Conservation (phyloP, 2,329 filamentous ascomycete genomes). For the Paracamarosporium sp. region DNA sequence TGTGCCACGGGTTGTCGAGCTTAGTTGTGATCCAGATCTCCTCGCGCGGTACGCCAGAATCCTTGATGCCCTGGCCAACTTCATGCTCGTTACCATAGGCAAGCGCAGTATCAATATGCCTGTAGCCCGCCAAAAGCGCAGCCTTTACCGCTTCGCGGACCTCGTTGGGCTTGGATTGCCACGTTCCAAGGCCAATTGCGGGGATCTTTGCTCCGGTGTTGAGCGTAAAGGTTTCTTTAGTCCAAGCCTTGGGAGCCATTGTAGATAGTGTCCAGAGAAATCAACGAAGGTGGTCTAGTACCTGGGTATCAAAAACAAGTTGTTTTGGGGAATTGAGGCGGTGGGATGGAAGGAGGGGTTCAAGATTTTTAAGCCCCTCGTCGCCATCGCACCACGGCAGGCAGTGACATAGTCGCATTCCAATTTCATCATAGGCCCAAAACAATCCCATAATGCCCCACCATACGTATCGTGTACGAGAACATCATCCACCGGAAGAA, state of each 20-base stretch:
- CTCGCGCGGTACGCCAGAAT: slow-evolving; percentile 68
- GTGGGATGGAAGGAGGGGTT: neutral
- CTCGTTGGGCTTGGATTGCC: slow-evolving; percentile 75
- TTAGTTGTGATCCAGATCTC: slow-evolving; percentile 82
- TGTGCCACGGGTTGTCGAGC: slow-evolving; percentile 80
- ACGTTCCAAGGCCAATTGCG: slow-evolving; percentile 77
- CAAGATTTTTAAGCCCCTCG: slow-evolving; percentile 1
- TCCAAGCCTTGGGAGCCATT: slow-evolving; percentile 43
- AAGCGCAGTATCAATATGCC: slow-evolving; percentile 78
- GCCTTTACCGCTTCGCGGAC: slow-evolving; percentile 74
- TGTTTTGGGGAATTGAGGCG: neutral
- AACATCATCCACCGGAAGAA: slow-evolving; percentile 5
- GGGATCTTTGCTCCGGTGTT: slow-evolving; percentile 74
- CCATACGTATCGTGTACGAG: neutral
- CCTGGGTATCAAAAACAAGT: neutral
- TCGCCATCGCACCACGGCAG: neutral
- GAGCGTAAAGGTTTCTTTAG: slow-evolving; percentile 44
- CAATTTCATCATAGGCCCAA: slow-evolving; percentile 10
- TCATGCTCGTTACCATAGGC: slow-evolving; percentile 82
- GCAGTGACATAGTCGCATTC: neutral
- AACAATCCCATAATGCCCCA: neutral
- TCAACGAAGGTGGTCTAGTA: neutral
- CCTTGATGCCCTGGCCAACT: slow-evolving; percentile 74
- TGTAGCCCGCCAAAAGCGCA: slow-evolving; percentile 72
- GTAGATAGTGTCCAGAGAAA: slow-evolving; percentile 36